phyloP scores from a whole-genome alignment of 805 yeast species.

The Saccharomycopsis schoenii region DNA sequence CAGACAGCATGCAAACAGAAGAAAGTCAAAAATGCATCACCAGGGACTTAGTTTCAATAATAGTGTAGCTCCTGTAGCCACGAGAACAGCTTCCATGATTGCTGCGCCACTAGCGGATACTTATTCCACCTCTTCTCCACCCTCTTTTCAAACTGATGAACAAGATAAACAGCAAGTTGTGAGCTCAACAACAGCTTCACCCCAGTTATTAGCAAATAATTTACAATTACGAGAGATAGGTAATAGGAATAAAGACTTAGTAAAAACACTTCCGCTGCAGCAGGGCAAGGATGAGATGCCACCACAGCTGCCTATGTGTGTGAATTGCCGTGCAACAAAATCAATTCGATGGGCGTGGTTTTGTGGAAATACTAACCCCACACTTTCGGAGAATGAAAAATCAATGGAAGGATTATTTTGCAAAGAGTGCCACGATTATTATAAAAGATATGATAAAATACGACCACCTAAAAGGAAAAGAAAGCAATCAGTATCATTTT shows the following conservation, averaged over 20 bases:
- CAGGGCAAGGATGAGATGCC: not conserved
- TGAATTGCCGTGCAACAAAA: slow-evolving; percentile 8
- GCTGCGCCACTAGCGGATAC: not conserved
- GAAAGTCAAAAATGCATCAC: not conserved
- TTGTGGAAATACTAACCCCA: not conserved
- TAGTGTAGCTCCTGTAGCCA: not conserved
- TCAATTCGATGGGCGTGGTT: slow-evolving; percentile 16
- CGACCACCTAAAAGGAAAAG: slow-evolving; percentile 1
- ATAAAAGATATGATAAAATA: slow-evolving; percentile 7
- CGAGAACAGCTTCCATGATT: not conserved
- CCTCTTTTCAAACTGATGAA: not conserved
- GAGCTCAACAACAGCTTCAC: not conserved
- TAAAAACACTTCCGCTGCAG: not conserved
- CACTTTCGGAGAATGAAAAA: not conserved
- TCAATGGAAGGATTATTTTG: slow-evolving; percentile 14
- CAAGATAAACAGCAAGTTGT: not conserved
- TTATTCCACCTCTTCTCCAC: not conserved
- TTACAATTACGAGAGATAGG: not conserved
- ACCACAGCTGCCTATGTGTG: slow-evolving; percentile 13
- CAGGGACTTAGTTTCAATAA: not conserved
- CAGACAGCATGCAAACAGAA: not conserved
- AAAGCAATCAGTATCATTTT: not conserved
- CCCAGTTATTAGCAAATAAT: not conserved
- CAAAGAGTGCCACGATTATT: slow-evolving; percentile 15
- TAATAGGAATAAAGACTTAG: not conserved